A percentile compares a stretch with the other conserved stretches of the same genome.
Evolutionary conservation across 495 filamentous ascomycete species (phyloP).

Genomic region (Gamarada debralockiae): DNA sequence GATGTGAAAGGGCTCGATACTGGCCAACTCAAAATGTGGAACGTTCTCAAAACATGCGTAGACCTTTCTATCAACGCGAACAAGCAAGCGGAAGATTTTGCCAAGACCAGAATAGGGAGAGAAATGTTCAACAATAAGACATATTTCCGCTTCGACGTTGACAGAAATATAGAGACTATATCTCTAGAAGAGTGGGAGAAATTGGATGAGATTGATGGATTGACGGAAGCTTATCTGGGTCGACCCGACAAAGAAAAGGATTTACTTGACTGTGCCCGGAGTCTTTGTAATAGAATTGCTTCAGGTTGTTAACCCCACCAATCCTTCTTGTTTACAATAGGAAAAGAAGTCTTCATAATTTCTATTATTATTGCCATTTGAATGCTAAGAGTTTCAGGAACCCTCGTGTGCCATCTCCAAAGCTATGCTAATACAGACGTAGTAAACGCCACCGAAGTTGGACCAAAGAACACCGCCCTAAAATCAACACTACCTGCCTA

Average conservation of each 20-base stretch:
- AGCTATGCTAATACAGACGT: too few species aligned
- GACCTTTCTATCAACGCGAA: constrained; percentile 8
- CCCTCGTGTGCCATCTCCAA: too few species aligned
- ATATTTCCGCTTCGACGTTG: constrained; percentile 21
- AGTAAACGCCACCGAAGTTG: too few species aligned
- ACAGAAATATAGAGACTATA: neutral
- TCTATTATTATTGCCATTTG: too few species aligned
- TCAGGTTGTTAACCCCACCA: too few species aligned
- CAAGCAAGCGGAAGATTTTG: constrained; percentile 3
- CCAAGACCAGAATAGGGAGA: neutral
- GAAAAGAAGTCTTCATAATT: too few species aligned
- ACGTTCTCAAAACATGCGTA: constrained; percentile 12
- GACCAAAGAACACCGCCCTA: too few species aligned
- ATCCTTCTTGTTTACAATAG: too few species aligned
- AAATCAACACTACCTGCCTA: neutral
- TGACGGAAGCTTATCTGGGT: neutral
- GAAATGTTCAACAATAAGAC: neutral
- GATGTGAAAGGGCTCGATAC: neutral
- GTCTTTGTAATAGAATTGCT: too few species aligned
- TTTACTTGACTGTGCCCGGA: too few species aligned
- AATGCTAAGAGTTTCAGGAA: too few species aligned
- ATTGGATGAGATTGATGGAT: neutral
- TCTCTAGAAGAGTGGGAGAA: constrained; percentile 1
- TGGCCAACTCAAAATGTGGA: neutral
- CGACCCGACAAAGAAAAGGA: neutral